Percentiles rank a stretch among this genome's conserved stretches.
These are phyloP conservation scores for Castanea mollissima DNA, from an alignment of 306 rosid genomes.

Conservation along the genomic window DNA sequence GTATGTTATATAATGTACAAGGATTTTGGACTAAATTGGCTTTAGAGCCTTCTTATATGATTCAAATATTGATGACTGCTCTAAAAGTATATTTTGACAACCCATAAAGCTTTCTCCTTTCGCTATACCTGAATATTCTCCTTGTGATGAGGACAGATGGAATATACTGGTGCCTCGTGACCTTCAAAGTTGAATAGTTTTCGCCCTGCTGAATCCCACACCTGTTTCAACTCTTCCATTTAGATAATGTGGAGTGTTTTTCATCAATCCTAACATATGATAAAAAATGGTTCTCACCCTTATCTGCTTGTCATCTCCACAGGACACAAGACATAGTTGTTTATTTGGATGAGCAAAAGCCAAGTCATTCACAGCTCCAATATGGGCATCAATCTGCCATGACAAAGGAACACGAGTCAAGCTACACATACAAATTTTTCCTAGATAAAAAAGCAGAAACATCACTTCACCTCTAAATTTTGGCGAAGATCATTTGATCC, in stretches of 20 bases:
- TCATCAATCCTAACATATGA: slow-evolving; percentile 13
- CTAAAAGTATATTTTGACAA: neutral
- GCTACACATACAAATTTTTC: slow-evolving; percentile 24
- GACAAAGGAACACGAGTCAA: slow-evolving; percentile 22
- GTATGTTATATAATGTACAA: neutral
- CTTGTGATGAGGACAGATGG: slow-evolving; percentile 91
- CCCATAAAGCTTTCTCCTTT: neutral
- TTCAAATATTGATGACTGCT: neutral
- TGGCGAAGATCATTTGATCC: slow-evolving; percentile 67
- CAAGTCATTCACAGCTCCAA: slow-evolving; percentile 85
- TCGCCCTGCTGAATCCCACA: slow-evolving; percentile 75
- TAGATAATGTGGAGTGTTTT: slow-evolving; percentile 25
- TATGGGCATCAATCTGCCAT: slow-evolving; percentile 78
- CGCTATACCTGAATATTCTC: slow-evolving; percentile 69
- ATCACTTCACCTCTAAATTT: slow-evolving; percentile 56
- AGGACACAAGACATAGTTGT: slow-evolving; percentile 73
- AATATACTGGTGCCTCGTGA: slow-evolving; percentile 83
- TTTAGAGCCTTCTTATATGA: neutral
- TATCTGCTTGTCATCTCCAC: slow-evolving; percentile 89
- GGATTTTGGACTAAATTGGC: neutral
- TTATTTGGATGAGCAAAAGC: slow-evolving; percentile 86
- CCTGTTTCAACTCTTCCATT: slow-evolving; percentile 49
- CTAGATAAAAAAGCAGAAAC: slow-evolving; percentile 21
- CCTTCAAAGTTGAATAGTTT: slow-evolving; percentile 72
- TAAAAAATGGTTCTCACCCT: slow-evolving; percentile 48